Conservation (phyloP, 768 basidiomycete species). For the Collybia mongolica region DNA sequence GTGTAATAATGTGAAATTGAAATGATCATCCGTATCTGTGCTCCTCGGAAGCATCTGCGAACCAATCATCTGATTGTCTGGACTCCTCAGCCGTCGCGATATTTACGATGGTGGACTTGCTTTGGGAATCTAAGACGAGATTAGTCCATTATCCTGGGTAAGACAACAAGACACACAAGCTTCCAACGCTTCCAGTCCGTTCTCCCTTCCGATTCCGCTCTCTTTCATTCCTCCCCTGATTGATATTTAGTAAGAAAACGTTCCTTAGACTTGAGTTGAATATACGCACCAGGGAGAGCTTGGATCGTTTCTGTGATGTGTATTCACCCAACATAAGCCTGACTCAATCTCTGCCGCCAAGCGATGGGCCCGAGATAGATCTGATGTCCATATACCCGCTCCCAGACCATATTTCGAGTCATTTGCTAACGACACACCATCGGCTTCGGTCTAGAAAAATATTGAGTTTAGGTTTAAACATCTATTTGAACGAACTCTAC, state of each 20-base stretch:
- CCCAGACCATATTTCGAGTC: slow-evolving; percentile 79
- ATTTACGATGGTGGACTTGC: slow-evolving; percentile 79
- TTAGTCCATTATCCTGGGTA: slow-evolving; percentile 1
- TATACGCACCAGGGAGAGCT: slow-evolving; percentile 78
- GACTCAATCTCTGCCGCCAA: slow-evolving; percentile 68
- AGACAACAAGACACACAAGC: slow-evolving; percentile 51
- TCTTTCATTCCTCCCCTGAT: slow-evolving; percentile 89
- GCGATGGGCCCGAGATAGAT: slow-evolving; percentile 75
- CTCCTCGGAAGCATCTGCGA: slow-evolving; percentile 52
- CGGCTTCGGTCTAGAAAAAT: slow-evolving; percentile 49
- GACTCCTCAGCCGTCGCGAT: slow-evolving; percentile 62
- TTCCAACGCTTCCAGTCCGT: slow-evolving; percentile 79
- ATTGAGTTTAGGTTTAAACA: not conserved
- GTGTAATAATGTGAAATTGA: slow-evolving; percentile 6
- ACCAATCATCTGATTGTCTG: slow-evolving; percentile 72
- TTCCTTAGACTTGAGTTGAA: not conserved
- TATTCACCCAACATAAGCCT: slow-evolving; percentile 87
- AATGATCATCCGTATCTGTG: slow-evolving; percentile 63
- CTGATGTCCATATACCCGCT: slow-evolving; percentile 76
- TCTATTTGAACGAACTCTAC: slow-evolving; percentile 19
- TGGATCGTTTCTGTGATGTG: slow-evolving; percentile 87
- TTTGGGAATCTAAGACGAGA: slow-evolving; percentile 65
- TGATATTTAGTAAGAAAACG: not conserved
- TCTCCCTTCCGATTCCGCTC: slow-evolving; percentile 85
- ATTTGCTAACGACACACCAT: slow-evolving; percentile 72